phyloP scores from a whole-genome alignment of 257 asterid genomes.

The Apocynum venetum region DNA sequence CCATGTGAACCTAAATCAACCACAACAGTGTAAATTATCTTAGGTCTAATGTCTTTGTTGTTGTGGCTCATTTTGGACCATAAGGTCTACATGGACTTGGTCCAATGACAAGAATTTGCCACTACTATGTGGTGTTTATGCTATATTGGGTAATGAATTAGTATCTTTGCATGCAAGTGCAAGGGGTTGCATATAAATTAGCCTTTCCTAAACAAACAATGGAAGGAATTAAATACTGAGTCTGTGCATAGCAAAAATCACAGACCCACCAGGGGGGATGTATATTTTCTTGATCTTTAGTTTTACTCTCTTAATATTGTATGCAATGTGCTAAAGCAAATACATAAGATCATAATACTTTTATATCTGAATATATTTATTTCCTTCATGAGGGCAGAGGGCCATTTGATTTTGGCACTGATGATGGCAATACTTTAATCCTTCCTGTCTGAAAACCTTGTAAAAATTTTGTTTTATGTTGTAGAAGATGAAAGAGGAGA shows the following conservation, averaged over 20 bases:
- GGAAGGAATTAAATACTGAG: not conserved
- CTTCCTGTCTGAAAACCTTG: too few relatives aligned
- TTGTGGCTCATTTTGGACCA: too few relatives aligned
- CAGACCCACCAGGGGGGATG: not conserved
- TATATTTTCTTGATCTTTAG: not conserved
- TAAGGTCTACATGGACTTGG: too few relatives aligned
- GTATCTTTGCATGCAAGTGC: not conserved
- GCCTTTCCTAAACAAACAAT: not conserved
- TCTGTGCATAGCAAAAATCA: too few relatives aligned
- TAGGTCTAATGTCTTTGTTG: too few relatives aligned
- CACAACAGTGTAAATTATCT: too few relatives aligned
- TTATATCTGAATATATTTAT: not conserved
- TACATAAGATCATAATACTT: too few relatives aligned
- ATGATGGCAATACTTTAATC: not conserved
- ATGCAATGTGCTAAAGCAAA: too few relatives aligned
- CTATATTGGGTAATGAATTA: not conserved
- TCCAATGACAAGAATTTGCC: too few relatives aligned
- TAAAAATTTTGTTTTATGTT: too few relatives aligned
- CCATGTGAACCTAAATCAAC: too few relatives aligned
- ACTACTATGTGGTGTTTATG: not conserved
- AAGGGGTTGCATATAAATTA: not conserved
- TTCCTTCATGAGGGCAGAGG: constrained; percentile 9
- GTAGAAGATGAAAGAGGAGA: too few relatives aligned
- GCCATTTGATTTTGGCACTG: not conserved
- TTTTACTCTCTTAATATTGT: not conserved